Conservation (phyloP, 306 rosid species). For the Vigna nakashimae region DNA sequence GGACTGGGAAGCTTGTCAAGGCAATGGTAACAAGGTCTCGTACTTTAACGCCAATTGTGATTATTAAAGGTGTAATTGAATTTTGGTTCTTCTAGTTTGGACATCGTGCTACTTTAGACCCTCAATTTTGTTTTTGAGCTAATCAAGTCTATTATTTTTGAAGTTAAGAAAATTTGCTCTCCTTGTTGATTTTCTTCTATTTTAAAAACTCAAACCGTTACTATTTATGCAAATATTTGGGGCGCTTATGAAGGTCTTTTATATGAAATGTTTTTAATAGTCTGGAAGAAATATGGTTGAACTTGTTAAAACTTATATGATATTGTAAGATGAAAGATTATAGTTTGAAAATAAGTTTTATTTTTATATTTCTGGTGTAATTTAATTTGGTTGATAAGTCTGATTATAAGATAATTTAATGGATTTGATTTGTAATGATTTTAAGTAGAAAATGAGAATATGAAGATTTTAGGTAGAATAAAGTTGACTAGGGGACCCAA, state of each 20-base stretch:
- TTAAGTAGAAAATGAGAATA: background rate
- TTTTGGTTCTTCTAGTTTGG: background rate
- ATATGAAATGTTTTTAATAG: background rate
- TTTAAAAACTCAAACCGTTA: background rate
- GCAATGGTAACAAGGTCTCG: constrained; percentile 68
- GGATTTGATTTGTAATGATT: background rate
- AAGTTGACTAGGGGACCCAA: background rate
- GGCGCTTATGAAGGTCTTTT: background rate
- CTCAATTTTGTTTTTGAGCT: background rate
- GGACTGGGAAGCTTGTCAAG: constrained; percentile 78
- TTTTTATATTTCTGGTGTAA: background rate
- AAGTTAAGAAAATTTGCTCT: background rate
- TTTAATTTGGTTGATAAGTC: background rate
- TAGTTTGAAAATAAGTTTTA: background rate
- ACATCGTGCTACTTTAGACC: background rate
- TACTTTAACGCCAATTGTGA: constrained; percentile 41
- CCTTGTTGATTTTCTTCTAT: background rate
- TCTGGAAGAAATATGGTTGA: background rate
- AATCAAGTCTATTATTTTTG: background rate
- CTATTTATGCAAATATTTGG: background rate
- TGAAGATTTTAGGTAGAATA: background rate
- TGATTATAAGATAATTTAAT: background rate
- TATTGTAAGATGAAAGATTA: background rate
- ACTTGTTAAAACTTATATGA: background rate
- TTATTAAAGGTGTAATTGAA: constrained; percentile 14